Conservation (phyloP, 345 rosid genomes). For the Aegle marmelos region DNA sequence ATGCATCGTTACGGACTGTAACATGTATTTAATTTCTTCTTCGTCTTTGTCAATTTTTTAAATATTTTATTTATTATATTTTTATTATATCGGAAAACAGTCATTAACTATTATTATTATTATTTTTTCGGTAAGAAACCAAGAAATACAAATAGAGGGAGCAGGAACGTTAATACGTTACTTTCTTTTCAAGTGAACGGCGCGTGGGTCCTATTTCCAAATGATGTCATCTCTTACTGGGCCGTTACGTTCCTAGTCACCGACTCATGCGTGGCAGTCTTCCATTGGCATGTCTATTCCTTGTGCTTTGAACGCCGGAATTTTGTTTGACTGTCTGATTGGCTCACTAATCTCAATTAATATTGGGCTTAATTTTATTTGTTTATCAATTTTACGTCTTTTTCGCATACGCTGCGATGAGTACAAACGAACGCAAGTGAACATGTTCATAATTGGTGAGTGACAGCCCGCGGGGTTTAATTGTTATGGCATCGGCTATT, state of each 20-base stretch:
- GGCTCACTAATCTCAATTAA: background rate
- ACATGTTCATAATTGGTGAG: background rate
- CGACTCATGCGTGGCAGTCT: constrained; percentile 26
- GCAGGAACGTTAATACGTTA: constrained; percentile 39
- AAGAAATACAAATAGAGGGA: background rate
- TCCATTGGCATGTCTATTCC: background rate
- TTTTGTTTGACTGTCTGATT: constrained; percentile 13
- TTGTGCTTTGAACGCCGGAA: constrained; percentile 31
- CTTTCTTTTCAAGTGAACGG: constrained; percentile 49
- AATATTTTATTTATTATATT: background rate
- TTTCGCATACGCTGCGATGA: background rate
- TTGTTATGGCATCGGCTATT: background rate
- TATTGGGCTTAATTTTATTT: background rate
- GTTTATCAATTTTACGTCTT: too few species aligned
- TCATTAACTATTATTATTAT: background rate
- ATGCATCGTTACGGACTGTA: constrained; percentile 41
- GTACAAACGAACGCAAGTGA: background rate
- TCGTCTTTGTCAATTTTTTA: background rate
- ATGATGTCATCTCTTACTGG: constrained; percentile 32
- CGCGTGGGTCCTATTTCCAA: constrained; percentile 38
- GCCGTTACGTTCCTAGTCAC: constrained; percentile 48
- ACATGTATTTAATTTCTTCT: background rate
- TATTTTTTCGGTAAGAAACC: background rate
- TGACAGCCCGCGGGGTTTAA: background rate
- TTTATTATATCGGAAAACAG: background rate